phyloP scores from a whole-genome alignment of 192 early-diverging fungal genomes.

The Chytriomyces hyalinus region DNA sequence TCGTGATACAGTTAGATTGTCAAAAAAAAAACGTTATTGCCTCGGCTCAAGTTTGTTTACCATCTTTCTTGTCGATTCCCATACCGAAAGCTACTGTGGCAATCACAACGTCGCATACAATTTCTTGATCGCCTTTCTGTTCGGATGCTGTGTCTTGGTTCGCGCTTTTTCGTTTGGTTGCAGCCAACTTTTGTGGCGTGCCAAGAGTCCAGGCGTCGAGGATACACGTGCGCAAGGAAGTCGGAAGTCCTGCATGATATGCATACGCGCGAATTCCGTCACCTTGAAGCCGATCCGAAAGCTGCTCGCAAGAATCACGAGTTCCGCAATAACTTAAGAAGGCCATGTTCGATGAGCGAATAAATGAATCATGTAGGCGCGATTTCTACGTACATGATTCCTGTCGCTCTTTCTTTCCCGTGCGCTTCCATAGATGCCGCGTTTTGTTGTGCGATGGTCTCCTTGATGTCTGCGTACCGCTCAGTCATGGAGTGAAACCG shows the following conservation, averaged over 20 bases:
- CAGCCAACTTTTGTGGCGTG: constrained; percentile 13
- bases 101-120: constrained; percentile 51
- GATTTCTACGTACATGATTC: constrained; percentile 42
- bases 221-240: constrained; percentile 24
- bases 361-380: not conserved
- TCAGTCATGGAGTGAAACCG: constrained; percentile 48
- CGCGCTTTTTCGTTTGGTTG: constrained; percentile 3
- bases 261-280: constrained; percentile 41
- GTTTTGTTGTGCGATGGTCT: not conserved
- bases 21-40: not conserved
- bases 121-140: constrained; percentile 1
- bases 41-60: not conserved
- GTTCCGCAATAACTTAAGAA: constrained; percentile 52
- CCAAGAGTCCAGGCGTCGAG: constrained; percentile 43
- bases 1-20: not conserved
- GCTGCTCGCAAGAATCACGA: constrained; percentile 46
- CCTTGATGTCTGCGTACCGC: constrained; percentile 40
- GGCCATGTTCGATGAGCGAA: not conserved
- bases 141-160: not conserved
- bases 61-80: constrained; percentile 94
- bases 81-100: constrained; percentile 75
- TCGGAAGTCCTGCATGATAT: constrained; percentile 53
- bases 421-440: not conserved
- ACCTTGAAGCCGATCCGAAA: constrained; percentile 38
- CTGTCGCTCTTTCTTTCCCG: constrained; percentile 39